A percentile compares a stretch with the other conserved stretches of the same genome.
Conservation (phyloP, 2,329 filamentous ascomycete species). For the Tolypocladium album region DNA sequence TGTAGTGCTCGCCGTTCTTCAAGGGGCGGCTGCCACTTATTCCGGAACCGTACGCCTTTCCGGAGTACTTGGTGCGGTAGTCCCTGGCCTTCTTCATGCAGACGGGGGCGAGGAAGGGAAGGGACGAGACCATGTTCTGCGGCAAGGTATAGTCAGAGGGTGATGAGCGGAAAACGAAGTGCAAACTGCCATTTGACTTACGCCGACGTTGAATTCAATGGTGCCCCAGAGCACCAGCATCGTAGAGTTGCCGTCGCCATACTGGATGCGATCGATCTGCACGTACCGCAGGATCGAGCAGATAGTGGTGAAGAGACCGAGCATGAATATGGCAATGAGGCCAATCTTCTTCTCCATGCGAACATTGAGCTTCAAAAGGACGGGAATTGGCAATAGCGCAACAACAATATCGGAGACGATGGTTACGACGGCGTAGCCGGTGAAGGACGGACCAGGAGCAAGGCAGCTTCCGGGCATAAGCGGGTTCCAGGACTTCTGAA, state of each 20-base stretch:
- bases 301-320: conserved; percentile 43
- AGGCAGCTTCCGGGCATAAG: conserved; percentile 30
- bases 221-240: conserved; percentile 46
- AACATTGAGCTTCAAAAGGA: conserved; percentile 37
- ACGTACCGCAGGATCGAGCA: conserved; percentile 42
- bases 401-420: conserved; percentile 40
- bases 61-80: conserved; percentile 27
- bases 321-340: conserved; percentile 38
- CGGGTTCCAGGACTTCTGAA: conserved; percentile 35
- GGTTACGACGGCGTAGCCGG: conserved; percentile 38
- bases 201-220: conserved; percentile 46
- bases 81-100: conserved; percentile 30
- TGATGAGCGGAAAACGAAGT: neutral
- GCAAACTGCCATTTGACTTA: conserved; percentile 17
- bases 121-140: conserved; percentile 35
- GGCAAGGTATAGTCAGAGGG: neutral
- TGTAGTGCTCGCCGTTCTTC: conserved; percentile 21
- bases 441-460: conserved; percentile 35
- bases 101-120: conserved; percentile 33
- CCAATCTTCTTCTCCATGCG: conserved; percentile 36
- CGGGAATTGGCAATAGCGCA: conserved; percentile 37
- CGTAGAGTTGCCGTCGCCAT: conserved; percentile 42
- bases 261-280: conserved; percentile 38
- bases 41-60: conserved; percentile 14
- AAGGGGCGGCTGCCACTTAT: conserved; percentile 11